Evolutionary conservation across 805 yeast species (phyloP), one percentile per base, ranked within the genome.

Genomic region (Zygotorulaspora sp.): DNA sequence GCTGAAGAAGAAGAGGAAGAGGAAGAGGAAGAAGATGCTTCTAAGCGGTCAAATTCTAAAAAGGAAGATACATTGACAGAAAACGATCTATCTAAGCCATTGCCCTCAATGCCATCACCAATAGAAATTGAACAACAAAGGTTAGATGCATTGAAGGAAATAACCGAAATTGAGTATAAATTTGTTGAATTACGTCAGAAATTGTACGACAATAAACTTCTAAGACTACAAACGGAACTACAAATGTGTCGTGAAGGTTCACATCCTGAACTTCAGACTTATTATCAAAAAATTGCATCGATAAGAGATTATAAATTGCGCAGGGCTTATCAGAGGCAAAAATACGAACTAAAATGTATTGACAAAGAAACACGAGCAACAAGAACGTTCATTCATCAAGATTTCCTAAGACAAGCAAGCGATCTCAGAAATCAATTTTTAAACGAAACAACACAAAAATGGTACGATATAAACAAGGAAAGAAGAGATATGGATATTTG

Each of bases 401-500:
- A 86, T 55, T 86, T 74, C 58, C 63, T 75, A 58, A 83, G 83
- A 52, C 72, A 75, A 40, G 67, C 76, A 23, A 76, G 80, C 50
- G 94, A 87, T 54, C 61, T 74, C 31, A 82, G 87, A 44, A 71
- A 72, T 36, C 67, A 72, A 17, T 70, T 86, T 67, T 71, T 90
- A 32, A 70, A 75, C 42, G 71, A 76, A 6, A 83, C 95, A 3
- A 89, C 97, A 5, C 75, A 82, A 27, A 72, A 77, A 45, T 92
- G 97, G 97, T 90, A 90, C 66, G 81, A 83, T 48, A 83, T 89
- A 53, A 89, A 88, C 62, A 78, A 81, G 52, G 97, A 92, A 58
- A 72, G 97, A 51, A 72, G 94, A 46, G 78, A 78, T 30, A 72
- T 86, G 76, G 96, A 87, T 58, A 53, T 58, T 7, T 48, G 52